phyloP scores from a whole-genome alignment of 1,139 yeast species.

The Suhomyces choctaworum region DNA sequence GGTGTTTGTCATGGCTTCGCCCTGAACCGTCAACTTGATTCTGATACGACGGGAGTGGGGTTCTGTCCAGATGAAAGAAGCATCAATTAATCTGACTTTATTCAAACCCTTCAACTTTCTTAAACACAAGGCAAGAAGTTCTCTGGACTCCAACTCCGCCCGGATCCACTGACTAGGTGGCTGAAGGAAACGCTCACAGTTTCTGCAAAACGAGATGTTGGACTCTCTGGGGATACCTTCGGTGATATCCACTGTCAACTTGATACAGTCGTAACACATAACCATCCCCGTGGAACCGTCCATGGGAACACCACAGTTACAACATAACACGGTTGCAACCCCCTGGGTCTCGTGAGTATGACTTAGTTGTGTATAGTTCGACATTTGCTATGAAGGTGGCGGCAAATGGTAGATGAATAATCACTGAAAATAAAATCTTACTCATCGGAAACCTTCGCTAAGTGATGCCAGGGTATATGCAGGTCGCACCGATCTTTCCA shows the following conservation, averaged over 20 bases:
- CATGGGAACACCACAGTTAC: constrained; percentile 98
- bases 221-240: constrained; percentile 97
- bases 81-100: constrained; percentile 88
- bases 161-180: constrained; percentile 95
- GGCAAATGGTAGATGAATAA: background rate
- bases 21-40: constrained; percentile 90
- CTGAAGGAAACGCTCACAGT: constrained; percentile 92
- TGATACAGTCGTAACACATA: constrained; percentile 97
- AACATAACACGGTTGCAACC: constrained; percentile 88
- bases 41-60: constrained; percentile 96
- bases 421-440: constrained; percentile 4
- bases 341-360: constrained; percentile 26
- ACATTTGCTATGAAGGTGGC: constrained; percentile 31
- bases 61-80: constrained; percentile 97
- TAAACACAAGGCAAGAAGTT: constrained; percentile 84
- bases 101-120: constrained; percentile 85
- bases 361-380: constrained; percentile 50
- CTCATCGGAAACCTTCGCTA: constrained; percentile 2
- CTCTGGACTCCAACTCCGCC: constrained; percentile 90
- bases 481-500: background rate
- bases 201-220: constrained; percentile 88
- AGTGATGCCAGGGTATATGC: background rate
- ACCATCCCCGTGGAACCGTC: constrained; percentile 93
- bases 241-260: constrained; percentile 89
- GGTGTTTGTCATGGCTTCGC: constrained; percentile 91